A percentile compares a stretch with the other conserved stretches of the same genome.
phyloP scores from a whole-genome alignment of 106 monocot genomes.

The Platanthera zijinensis region DNA sequence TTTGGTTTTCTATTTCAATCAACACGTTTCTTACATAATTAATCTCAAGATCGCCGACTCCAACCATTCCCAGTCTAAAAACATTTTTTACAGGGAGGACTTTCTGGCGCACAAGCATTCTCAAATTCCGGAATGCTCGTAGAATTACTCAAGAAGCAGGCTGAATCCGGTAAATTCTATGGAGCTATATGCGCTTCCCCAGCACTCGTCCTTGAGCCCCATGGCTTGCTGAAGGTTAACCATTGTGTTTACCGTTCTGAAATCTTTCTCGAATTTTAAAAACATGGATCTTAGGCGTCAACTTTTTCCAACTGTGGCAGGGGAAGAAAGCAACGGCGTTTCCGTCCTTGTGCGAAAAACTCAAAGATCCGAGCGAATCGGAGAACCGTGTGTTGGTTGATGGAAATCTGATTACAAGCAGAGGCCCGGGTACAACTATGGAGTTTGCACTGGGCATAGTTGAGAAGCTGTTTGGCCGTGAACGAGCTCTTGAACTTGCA shows the following conservation, averaged over 20 bases:
- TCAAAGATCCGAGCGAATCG: slow-evolving; percentile 51
- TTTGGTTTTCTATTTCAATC: neutral
- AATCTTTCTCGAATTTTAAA: neutral
- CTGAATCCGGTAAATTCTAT: slow-evolving; percentile 46
- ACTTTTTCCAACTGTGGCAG: slow-evolving; percentile 21
- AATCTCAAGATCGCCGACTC: neutral
- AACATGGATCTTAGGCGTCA: neutral
- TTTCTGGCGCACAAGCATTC: slow-evolving; percentile 57
- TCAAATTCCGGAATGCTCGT: slow-evolving; percentile 63
- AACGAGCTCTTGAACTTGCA: slow-evolving; percentile 49
- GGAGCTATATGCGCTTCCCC: slow-evolving; percentile 89
- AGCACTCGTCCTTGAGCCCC: slow-evolving; percentile 68
- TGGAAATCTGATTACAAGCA: slow-evolving; percentile 88
- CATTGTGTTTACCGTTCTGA: neutral
- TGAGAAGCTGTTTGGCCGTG: slow-evolving; percentile 66
- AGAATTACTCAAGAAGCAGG: slow-evolving; percentile 56
- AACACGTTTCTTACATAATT: neutral
- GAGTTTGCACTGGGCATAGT: slow-evolving; percentile 58
- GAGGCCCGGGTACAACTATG: slow-evolving; percentile 72
- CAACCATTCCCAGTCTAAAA: neutral
- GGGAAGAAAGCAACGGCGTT: slow-evolving; percentile 81
- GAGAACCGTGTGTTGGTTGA: slow-evolving; percentile 70
- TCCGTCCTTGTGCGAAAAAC: slow-evolving; percentile 57
- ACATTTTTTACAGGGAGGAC: slow-evolving; percentile 41
- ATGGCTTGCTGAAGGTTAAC: slow-evolving; percentile 68